phyloP scores from a whole-genome alignment of 768 basidiomycete species.

The Mycena maculata region DNA sequence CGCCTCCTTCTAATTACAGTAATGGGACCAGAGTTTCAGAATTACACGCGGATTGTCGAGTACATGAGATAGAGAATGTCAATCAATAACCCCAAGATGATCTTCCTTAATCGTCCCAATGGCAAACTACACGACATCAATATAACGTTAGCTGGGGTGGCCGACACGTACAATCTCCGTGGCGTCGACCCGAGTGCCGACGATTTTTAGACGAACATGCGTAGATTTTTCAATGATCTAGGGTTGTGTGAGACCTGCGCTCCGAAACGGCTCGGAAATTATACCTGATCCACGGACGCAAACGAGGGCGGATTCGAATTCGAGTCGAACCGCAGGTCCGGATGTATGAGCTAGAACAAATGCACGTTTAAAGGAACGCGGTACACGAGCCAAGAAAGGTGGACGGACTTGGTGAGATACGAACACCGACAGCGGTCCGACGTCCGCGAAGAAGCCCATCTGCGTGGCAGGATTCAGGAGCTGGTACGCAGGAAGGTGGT shows the following conservation, averaged over 20 bases:
- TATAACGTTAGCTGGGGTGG: not conserved
- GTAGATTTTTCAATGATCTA: conserved; percentile 96
- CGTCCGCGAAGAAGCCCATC: conserved; percentile 99
- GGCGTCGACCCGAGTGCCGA: conserved; percentile 97
- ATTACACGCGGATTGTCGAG: conserved; percentile 9
- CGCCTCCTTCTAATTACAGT: conserved; percentile 6
- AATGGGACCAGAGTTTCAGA: conserved; percentile 5
- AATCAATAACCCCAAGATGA: conserved; percentile 93
- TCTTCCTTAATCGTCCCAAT: conserved; percentile 99
- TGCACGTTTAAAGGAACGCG: conserved; percentile 10
- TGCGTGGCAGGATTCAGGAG: conserved; percentile 43
- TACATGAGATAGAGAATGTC: conserved; percentile 19
- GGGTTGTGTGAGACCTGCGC: not conserved
- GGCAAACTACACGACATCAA: conserved; percentile 73
- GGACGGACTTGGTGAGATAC: conserved; percentile 91
- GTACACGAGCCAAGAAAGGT: not conserved
- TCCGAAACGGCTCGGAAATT: conserved; percentile 9
- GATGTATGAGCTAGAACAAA: conserved; percentile 88
- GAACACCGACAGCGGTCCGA: conserved; percentile 94
- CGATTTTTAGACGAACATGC: conserved; percentile 92
- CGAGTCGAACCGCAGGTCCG: conserved; percentile 94
- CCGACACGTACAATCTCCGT: conserved; percentile 86
- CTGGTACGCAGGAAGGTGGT: not conserved
- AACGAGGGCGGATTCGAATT: conserved; percentile 98
- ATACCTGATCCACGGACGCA: conserved; percentile 88